Base-by-base conservation (phyloP, 768 basidiomycete genomes). In the Paxillus involutus region DNA sequence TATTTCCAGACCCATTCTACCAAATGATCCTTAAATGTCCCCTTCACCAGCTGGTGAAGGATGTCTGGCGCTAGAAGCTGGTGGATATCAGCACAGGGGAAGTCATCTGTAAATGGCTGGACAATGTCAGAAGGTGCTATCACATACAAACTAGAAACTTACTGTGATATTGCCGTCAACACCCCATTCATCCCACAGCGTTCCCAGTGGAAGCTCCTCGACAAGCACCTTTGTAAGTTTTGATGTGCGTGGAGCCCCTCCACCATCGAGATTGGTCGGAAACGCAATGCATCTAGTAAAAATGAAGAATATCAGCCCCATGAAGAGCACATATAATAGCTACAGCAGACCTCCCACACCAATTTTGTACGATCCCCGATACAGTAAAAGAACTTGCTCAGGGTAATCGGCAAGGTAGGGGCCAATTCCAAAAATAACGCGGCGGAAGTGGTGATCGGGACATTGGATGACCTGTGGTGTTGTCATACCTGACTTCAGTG, bases 21-120 rank as follows among this genome's bases (percentile, higher is more conserved):
- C 2, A 73, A 51, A 41, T 74, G 71, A 44, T 74, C 71, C 30
- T 72, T 67, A 59, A 72, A 73, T 0, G 57, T 52, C 0, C 70
- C 71, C 48, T 69, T 72, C 48, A 70, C 63, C 0, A 70, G 4
- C 55, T 70, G 67, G 56, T 69, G 70, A 1, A 72, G 58, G 0
- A 72, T 46, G 45, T 71, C 69, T 2, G 58, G 57, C 1, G 66
- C 24, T 0, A 73, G 45, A 0, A 71, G 57, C 17, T 68, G 56
- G 51, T 70, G 61, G 10, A 73, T 73, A 21, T 74, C 63, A 1
- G 69, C 67, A 17, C 59, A 60, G 2, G 66, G 67, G 29, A 71
- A 71, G 21, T 59, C 45, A 16, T 33, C 44, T 0, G 68, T 71
- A 45, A 71, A 73, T 12, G 69, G 70, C 69, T 68, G 32, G 10